phyloP scores from a whole-genome alignment of 176 grass and related monocot species.

The Musa schizocarpa region DNA sequence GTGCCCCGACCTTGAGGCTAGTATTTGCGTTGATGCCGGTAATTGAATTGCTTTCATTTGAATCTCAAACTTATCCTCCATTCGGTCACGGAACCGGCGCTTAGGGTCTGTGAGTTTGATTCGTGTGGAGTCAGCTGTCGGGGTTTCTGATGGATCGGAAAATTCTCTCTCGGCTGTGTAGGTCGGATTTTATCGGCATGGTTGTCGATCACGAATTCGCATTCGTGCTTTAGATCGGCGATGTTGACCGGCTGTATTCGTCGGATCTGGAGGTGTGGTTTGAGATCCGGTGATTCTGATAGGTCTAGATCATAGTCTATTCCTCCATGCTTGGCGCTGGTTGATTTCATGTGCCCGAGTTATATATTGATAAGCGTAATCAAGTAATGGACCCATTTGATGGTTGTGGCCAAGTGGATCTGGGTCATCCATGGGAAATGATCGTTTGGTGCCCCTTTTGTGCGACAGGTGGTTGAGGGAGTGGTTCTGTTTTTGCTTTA shows the following conservation, averaged over 20 bases:
- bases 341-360: no score
- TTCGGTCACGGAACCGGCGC: not conserved
- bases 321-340: no score
- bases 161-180: not conserved
- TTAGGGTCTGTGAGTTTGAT: not conserved
- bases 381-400: no score
- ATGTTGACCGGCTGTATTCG: not conserved
- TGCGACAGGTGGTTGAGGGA: no score
- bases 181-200: no score
- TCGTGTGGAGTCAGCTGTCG: not conserved
- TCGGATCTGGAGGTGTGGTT: not conserved
- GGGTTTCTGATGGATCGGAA: not conserved
- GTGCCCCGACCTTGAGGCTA: not conserved
- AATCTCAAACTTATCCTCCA: not conserved
- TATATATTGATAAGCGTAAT: no score
- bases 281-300: not conserved
- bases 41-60: not conserved
- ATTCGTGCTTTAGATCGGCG: not conserved
- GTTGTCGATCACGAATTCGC: not conserved
- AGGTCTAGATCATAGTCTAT: no score
- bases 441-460: no score
- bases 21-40: not conserved
- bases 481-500: no score
- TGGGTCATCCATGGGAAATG: no score
- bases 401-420: no score